These are phyloP conservation scores for Endogone sp. DNA, from an alignment of 192 early-diverging fungal species.

Conservation along the genomic window DNA sequence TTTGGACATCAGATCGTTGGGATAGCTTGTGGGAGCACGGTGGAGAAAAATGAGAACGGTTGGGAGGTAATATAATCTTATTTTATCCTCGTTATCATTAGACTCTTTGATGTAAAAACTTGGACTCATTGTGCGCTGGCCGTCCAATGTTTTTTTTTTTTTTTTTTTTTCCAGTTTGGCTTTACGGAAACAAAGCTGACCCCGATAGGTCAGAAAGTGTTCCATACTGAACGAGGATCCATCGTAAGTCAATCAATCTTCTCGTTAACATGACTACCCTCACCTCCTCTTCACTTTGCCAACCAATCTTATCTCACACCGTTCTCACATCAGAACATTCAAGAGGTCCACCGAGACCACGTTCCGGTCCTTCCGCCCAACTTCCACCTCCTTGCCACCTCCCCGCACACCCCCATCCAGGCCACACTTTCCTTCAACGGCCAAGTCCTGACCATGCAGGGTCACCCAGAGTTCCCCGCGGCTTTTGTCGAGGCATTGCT, in stretches of 20 bases:
- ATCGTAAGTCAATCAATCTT: conserved; percentile 13
- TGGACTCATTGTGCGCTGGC: conserved; percentile 3
- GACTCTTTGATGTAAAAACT: too few relatives aligned
- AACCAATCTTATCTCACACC: not conserved
- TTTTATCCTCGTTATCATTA: too few relatives aligned
- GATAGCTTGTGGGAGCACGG: conserved; percentile 56
- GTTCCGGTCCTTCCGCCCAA: conserved; percentile 56
- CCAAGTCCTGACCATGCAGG: conserved; percentile 61
- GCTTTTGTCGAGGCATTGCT: conserved; percentile 37
- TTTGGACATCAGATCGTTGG: conserved; percentile 87
- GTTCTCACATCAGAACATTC: conserved; percentile 37
- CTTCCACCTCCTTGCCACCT: conserved; percentile 53
- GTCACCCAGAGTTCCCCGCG: conserved; percentile 64
- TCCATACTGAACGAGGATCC: conserved; percentile 13
- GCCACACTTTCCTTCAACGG: conserved; percentile 51
- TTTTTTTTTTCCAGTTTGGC: conserved; percentile 36
- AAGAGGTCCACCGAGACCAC: conserved; percentile 69
- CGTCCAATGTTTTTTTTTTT: not conserved
- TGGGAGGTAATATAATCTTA: conserved; percentile 76
- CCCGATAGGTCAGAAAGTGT: conserved; percentile 27
- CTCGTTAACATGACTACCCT: not conserved
- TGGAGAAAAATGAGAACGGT: conserved; percentile 52
- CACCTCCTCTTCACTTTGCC: not conserved
- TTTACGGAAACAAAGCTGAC: conserved; percentile 31
- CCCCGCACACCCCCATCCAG: conserved; percentile 50